A percentile compares a stretch with the other conserved stretches of the same genome.
phyloP scores from a whole-genome alignment of 768 basidiomycete genomes.

The Agrocybe pediades region DNA sequence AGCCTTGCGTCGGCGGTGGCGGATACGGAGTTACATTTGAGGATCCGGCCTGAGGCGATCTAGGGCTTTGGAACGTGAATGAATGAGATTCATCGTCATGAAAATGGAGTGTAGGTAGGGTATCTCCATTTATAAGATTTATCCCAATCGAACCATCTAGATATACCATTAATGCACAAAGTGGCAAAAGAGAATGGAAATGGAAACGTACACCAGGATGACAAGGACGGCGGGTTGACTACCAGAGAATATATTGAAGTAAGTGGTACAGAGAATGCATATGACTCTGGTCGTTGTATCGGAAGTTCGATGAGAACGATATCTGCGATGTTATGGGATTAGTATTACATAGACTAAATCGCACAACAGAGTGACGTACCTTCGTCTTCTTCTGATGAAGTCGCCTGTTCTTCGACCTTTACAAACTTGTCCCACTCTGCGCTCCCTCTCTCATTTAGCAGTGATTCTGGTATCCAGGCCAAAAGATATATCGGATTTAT shows the following conservation, averaged over 20 bases:
- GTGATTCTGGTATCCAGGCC: constrained; percentile 90
- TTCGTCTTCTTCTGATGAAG: constrained; percentile 67
- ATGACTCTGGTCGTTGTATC: constrained; percentile 81
- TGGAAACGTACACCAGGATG: constrained; percentile 71
- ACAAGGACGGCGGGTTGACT: constrained; percentile 80
- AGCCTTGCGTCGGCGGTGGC: constrained; percentile 51
- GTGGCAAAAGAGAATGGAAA: constrained; percentile 12
- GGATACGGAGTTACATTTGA: constrained; percentile 58
- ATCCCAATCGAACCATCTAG: constrained; percentile 87
- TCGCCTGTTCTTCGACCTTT: constrained; percentile 72
- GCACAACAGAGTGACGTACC: constrained; percentile 42
- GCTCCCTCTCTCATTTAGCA: constrained; percentile 80
- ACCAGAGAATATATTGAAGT: constrained; percentile 89
- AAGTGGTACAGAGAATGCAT: constrained; percentile 93
- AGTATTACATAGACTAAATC: constrained; percentile 5
- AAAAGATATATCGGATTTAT: constrained; percentile 77
- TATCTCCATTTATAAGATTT: constrained; percentile 84
- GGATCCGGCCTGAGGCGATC: constrained; percentile 25
- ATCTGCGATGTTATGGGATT: constrained; percentile 43
- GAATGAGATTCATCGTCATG: constrained; percentile 97
- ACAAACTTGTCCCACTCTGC: constrained; percentile 91
- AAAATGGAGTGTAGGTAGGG: constrained; percentile 89
- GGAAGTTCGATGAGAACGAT: constrained; percentile 86
- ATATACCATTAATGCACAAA: constrained; percentile 11
- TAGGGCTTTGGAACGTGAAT: constrained; percentile 55